Percentiles rank a stretch among this genome's conserved stretches.
These are phyloP conservation scores for Agaricus bisporus DNA, from an alignment of 768 basidiomycete species.

Conservation along the genomic window DNA sequence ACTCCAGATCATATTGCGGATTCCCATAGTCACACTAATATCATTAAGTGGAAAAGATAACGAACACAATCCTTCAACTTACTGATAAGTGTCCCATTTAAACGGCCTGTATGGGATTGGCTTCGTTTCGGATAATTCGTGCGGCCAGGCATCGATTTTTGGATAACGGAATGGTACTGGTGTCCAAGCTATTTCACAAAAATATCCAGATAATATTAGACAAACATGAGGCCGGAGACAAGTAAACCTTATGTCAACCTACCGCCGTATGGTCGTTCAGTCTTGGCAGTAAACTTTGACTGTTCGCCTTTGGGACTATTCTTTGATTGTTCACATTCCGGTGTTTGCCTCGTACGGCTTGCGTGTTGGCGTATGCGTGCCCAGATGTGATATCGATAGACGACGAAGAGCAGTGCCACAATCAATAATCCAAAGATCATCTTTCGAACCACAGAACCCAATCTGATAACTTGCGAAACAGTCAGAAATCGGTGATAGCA, in stretches of 20 bases:
- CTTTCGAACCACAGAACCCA: too few species aligned
- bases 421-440: too few species aligned
- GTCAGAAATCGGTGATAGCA: too few species aligned
- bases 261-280: neutral
- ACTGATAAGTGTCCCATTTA: slow-evolving; percentile 60
- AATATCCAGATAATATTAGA: neutral
- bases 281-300: neutral
- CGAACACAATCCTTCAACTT: slow-evolving; percentile 17
- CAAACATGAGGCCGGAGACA: slow-evolving; percentile 8
- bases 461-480: too few species aligned
- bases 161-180: slow-evolving; percentile 49
- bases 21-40: slow-evolving; percentile 61
- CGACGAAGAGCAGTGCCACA: too few species aligned
- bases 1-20: slow-evolving; percentile 59
- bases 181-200: slow-evolving; percentile 39
- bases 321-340: too few species aligned
- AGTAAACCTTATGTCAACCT: neutral
- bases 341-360: too few species aligned
- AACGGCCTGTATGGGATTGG: slow-evolving; percentile 65
- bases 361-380: too few species aligned
- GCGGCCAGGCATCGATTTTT: slow-evolving; percentile 31
- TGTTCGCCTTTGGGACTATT: neutral
- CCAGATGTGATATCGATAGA: too few species aligned
- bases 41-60: neutral
- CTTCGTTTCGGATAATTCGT: slow-evolving; percentile 36